A percentile compares a stretch with the other conserved stretches of the same genome.
phyloP scores from a whole-genome alignment of 2,329 filamentous ascomycete species.

The Sporothrix curviconia region DNA sequence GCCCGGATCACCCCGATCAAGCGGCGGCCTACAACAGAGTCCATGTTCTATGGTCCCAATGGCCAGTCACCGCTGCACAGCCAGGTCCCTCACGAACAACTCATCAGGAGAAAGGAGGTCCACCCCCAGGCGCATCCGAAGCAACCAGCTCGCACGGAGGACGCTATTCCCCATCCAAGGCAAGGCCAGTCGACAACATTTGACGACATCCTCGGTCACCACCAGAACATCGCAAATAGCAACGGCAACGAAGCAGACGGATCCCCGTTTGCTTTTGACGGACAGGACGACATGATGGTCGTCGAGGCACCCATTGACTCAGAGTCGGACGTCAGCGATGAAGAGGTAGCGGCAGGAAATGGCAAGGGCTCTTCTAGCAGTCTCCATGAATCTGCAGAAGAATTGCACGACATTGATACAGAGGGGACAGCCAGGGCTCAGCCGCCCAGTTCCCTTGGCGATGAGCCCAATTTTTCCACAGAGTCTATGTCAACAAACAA shows the following conservation, averaged over 20 bases:
- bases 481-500: too few species aligned
- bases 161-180: neutral
- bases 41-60: neutral
- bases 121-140: neutral
- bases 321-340: conserved; percentile 7
- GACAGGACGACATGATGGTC: conserved; percentile 14
- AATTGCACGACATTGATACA: neutral
- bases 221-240: neutral
- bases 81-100: neutral
- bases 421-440: too few species aligned
- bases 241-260: neutral
- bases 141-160: neutral
- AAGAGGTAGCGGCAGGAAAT: neutral
- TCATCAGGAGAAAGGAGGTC: conserved; percentile 9
- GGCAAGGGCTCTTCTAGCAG: neutral
- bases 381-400: neutral
- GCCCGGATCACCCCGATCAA: conserved; percentile 4
- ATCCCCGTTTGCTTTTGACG: neutral
- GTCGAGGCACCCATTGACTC: conserved; percentile 18
- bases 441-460: too few species aligned
- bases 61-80: neutral
- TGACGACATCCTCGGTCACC: neutral
- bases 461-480: too few species aligned
- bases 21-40: conserved; percentile 1
- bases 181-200: neutral